Evolutionary conservation across 441 rosid species (phyloP).

Genomic region (Flueggea neowawraea): DNA sequence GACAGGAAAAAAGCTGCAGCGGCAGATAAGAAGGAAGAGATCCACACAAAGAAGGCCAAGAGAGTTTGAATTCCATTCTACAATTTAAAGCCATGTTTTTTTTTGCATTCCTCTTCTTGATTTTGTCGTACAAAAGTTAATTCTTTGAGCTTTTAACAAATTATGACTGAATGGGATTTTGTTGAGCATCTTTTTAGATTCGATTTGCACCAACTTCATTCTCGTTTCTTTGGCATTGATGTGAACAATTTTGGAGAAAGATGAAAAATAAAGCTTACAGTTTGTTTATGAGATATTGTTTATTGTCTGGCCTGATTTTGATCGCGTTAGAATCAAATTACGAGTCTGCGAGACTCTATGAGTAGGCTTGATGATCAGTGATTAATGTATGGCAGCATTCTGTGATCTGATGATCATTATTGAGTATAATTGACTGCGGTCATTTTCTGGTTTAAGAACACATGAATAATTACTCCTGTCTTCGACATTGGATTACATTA

Average conservation of each 20-base stretch:
- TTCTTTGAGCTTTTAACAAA: not conserved
- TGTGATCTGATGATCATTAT: too few species aligned
- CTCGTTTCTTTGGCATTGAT: not conserved
- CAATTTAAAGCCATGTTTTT: not conserved
- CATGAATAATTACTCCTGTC: too few species aligned
- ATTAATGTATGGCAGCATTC: too few species aligned
- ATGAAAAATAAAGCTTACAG: not conserved
- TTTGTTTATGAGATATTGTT: not conserved
- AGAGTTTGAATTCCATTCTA: slow-evolving; percentile 24
- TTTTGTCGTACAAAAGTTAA: not conserved
- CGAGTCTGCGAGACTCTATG: too few species aligned
- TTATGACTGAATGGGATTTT: too few species aligned
- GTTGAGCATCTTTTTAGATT: too few species aligned
- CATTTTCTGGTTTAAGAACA: too few species aligned
- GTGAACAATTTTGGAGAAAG: not conserved
- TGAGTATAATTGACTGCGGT: too few species aligned
- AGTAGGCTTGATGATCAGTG: too few species aligned
- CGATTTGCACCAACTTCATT: too few species aligned
- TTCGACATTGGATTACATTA: too few species aligned
- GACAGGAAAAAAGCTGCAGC: slow-evolving; percentile 75
- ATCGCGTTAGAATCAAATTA: not conserved
- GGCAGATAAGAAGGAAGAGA: slow-evolving; percentile 49
- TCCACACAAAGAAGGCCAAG: slow-evolving; percentile 35
- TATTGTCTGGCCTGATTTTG: not conserved
- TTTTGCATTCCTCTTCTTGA: not conserved